Evolutionary conservation across 495 filamentous ascomycete species (phyloP).

Genomic region (Tuber melanosporum): DNA sequence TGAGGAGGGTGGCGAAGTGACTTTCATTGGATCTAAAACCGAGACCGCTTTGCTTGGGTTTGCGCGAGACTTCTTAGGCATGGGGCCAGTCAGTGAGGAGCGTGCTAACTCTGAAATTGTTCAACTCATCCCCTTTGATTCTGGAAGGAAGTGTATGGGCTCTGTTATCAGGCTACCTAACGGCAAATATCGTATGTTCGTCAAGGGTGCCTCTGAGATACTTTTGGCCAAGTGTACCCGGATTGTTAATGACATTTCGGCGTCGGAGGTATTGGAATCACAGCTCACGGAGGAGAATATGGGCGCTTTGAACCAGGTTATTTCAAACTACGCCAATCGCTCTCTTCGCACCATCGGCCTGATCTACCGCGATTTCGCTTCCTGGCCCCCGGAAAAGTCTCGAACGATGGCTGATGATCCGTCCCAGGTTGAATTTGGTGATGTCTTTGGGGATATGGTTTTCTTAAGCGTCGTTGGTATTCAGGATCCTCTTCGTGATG

Average conservation of each 20-base stretch:
- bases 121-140: constrained; percentile 82
- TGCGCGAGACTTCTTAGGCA: constrained; percentile 58
- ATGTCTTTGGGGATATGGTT: constrained; percentile 62
- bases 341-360: constrained; percentile 72
- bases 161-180: constrained; percentile 61
- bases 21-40: constrained; percentile 68
- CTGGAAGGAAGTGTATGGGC: constrained; percentile 82
- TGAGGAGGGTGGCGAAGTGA: constrained; percentile 54
- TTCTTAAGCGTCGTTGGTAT: constrained; percentile 68
- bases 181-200: constrained; percentile 63
- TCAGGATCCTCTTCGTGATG: constrained; percentile 67
- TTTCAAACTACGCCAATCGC: constrained; percentile 59
- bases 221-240: constrained; percentile 56
- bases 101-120: constrained; percentile 55
- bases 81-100: constrained; percentile 54
- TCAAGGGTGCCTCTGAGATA: constrained; percentile 90
- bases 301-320: constrained; percentile 51
- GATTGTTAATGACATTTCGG: constrained; percentile 53
- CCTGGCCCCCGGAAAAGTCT: constrained; percentile 63
- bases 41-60: constrained; percentile 65
- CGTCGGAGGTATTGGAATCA: constrained; percentile 45
- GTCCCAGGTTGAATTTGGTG: constrained; percentile 56
- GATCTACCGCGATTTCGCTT: constrained; percentile 65
- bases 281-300: constrained; percentile 49
- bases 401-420: constrained; percentile 54